Evolutionary conservation across 164 flowering plant genomes (phyloP).

Genomic region (Buxus sempervirens): DNA sequence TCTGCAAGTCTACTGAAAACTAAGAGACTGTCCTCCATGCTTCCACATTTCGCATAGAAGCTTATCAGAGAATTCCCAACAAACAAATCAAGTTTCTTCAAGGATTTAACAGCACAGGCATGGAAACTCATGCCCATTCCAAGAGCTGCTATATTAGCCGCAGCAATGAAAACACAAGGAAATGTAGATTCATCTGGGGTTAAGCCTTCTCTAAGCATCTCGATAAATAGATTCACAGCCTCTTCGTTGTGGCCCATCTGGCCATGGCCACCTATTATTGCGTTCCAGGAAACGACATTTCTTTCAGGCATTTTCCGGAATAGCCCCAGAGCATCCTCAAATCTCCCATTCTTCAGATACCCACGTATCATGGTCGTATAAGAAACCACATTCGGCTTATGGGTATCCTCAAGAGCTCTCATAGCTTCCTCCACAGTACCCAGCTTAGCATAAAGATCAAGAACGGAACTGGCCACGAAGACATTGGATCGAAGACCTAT

Average conservation of each 20-base stretch:
- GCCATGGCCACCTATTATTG: slow-evolving; percentile 76
- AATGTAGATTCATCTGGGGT: slow-evolving; percentile 51
- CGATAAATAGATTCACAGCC: slow-evolving; percentile 65
- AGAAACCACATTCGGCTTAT: slow-evolving; percentile 67
- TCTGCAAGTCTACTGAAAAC: slow-evolving; percentile 40
- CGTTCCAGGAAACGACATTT: slow-evolving; percentile 83
- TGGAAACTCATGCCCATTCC: slow-evolving; percentile 75
- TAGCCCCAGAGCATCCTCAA: slow-evolving; percentile 49
- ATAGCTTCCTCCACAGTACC: slow-evolving; percentile 45
- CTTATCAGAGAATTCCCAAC: slow-evolving; percentile 67
- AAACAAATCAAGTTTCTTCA: slow-evolving; percentile 44
- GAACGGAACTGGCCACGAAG: slow-evolving; percentile 61
- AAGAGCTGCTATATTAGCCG: slow-evolving; percentile 63
- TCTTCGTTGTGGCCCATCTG: slow-evolving; percentile 72
- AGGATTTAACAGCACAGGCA: slow-evolving; percentile 62
- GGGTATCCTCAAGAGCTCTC: slow-evolving; percentile 55
- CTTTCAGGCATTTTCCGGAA: slow-evolving; percentile 65
- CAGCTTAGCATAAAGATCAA: slow-evolving; percentile 58
- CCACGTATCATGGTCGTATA: slow-evolving; percentile 65
- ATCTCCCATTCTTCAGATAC: slow-evolving; percentile 43
- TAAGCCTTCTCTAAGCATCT: slow-evolving; percentile 60
- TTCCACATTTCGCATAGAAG: slow-evolving; percentile 84
- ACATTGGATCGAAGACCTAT: slow-evolving; percentile 55
- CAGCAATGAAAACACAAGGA: slow-evolving; percentile 65
- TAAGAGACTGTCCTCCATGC: slow-evolving; percentile 65